phyloP scores from a whole-genome alignment of 2,329 filamentous ascomycete species.

The Epicoccum nigrum region DNA sequence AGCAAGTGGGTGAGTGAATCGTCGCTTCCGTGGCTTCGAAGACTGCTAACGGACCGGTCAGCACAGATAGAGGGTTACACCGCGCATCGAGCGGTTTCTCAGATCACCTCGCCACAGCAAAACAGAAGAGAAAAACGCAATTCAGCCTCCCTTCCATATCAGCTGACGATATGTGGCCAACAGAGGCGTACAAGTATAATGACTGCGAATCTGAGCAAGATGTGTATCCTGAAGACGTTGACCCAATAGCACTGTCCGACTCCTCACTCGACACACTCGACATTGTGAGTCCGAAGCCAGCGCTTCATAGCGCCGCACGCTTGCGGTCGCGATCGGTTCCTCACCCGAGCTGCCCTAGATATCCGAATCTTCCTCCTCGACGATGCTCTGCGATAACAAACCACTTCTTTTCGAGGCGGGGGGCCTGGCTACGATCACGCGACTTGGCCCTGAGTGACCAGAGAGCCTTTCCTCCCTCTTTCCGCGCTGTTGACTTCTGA shows the following conservation, averaged over 20 bases:
- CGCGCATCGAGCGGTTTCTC: not conserved
- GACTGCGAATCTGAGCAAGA: not conserved
- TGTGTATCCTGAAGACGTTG: not conserved
- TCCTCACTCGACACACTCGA: not conserved
- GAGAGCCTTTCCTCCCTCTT: conserved; percentile 24
- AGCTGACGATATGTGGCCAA: not conserved
- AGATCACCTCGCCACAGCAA: not conserved
- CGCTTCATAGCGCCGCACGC: not conserved
- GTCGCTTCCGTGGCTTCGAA: not conserved
- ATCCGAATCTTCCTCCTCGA: conserved; percentile 71
- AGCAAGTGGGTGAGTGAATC: conserved; percentile 8
- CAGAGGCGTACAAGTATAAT: not conserved
- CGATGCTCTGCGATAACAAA: conserved; percentile 69
- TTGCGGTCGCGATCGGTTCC: not conserved
- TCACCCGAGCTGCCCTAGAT: conserved; percentile 36
- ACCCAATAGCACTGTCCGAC: not conserved
- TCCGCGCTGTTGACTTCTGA: conserved; percentile 34
- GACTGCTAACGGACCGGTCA: not conserved
- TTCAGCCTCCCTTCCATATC: not conserved
- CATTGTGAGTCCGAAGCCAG: not conserved
- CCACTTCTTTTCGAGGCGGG: conserved; percentile 47
- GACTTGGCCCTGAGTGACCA: conserved; percentile 25
- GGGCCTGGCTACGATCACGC: conserved; percentile 39
- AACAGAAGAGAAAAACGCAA: not conserved
- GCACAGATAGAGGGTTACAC: not conserved